Evolutionary conservation across 805 yeast genomes (phyloP), one percentile per base, ranked within the genome.

Genomic region (Novakomyces olei): DNA sequence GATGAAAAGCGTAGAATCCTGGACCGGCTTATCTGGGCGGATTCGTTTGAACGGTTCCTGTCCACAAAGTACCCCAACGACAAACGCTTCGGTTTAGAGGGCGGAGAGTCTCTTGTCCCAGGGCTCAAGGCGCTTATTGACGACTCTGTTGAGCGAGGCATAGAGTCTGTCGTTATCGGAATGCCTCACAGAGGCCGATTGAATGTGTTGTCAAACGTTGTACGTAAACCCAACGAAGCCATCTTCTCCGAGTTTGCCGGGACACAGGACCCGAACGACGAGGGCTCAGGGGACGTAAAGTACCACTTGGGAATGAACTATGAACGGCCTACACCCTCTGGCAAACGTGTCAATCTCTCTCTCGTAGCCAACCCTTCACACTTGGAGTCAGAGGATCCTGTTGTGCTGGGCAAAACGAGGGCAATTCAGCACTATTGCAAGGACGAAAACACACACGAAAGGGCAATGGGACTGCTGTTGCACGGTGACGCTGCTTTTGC

Each of bases 111-210:
- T 31, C 76, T 78, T 47, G 78, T 88, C 32, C 96, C 96, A 29
- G 98, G 96, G 62, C 73, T 88, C 65, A 88, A 88, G 63, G 76
- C 94, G 32, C 56, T 88, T 52, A 81, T 88, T 51, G 99, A 88
- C 58, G 72, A 81, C 43, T 67, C 93, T 29, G 96, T 83, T 32
- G 57, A 48, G 27, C 60, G 63, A 39, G 99, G 99, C 46, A 74
- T 85, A 34, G 94, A 83, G 58, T 96, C 85, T 54, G 72, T 88
- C 39, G 91, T 85, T 48, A 75, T 88, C 47, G 99, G 99, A 63
- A 88, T 88, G 96, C 95, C 99, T 34, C 99, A 88, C 60, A 78
- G 99, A 68, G 99, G 99, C 60, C 74, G 99, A 63, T 66, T 88
- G 49, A 88, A 88, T 58, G 83, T 88, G 74, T 69, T 88, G 58